These are phyloP conservation scores for Prosopis cineraria DNA, from an alignment of 306 rosid genomes.

Conservation along the genomic window DNA sequence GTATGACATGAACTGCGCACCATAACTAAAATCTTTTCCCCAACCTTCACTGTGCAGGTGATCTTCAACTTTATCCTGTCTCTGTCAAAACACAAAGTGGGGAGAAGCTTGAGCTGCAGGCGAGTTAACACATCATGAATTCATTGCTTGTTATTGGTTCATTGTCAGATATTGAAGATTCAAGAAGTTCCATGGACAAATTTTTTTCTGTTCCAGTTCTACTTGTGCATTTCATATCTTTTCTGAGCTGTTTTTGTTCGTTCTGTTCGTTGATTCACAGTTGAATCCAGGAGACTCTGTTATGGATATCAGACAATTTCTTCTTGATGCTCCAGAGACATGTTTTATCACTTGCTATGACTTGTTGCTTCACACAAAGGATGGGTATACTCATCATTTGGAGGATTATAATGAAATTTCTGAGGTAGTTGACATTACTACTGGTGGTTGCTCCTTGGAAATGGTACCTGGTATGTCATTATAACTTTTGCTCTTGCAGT, in stretches of 20 bases:
- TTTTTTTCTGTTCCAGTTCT: slow-evolving; percentile 13
- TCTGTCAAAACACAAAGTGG: slow-evolving; percentile 89
- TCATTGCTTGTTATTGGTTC: slow-evolving; percentile 18
- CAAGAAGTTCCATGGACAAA: not conserved
- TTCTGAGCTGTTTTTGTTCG: slow-evolving; percentile 21
- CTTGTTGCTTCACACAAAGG: slow-evolving; percentile 81
- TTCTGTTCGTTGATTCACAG: slow-evolving; percentile 48
- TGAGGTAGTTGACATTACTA: slow-evolving; percentile 95
- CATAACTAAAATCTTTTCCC: slow-evolving; percentile 25
- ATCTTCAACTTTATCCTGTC: slow-evolving; percentile 86
- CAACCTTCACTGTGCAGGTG: slow-evolving; percentile 65
- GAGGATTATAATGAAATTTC: slow-evolving; percentile 97
- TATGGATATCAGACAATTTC: slow-evolving; percentile 93
- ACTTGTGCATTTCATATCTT: not conserved
- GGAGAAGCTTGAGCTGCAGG: slow-evolving; percentile 97
- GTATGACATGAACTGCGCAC: slow-evolving; percentile 13
- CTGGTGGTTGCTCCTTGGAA: slow-evolving; percentile 96
- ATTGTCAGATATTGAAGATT: not conserved
- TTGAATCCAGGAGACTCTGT: slow-evolving; percentile 98
- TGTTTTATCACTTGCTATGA: slow-evolving; percentile 98
- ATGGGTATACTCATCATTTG: slow-evolving; percentile 76
- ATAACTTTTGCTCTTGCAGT: slow-evolving; percentile 18
- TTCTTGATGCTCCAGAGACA: slow-evolving; percentile 98
- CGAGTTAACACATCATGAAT: slow-evolving; percentile 42
- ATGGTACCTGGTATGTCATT: slow-evolving; percentile 85